These are phyloP conservation scores for Umbelopsis ramanniana DNA, from an alignment of 192 early-diverging fungal genomes.

Conservation along the genomic window DNA sequence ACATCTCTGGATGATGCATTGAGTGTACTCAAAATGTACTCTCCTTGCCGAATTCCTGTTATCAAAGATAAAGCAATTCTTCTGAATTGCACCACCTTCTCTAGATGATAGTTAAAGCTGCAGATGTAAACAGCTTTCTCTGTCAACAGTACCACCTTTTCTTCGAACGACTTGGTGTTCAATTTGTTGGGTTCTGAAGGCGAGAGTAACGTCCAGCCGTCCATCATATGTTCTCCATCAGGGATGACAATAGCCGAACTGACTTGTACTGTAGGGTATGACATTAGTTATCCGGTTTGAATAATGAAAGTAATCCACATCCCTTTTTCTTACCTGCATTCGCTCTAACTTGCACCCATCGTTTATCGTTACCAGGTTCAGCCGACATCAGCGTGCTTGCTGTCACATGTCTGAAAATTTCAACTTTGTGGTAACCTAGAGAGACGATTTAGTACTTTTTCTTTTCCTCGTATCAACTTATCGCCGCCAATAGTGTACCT, in stretches of 20 bases:
- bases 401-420: constrained; percentile 39
- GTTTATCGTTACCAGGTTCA: constrained; percentile 45
- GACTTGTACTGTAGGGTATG: constrained; percentile 42
- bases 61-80: constrained; percentile 62
- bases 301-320: neutral
- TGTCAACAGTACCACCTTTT: constrained; percentile 70
- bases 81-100: constrained; percentile 69
- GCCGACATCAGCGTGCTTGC: constrained; percentile 35
- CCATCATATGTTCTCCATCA: constrained; percentile 60
- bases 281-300: neutral
- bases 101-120: constrained; percentile 67
- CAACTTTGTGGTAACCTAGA: constrained; percentile 41
- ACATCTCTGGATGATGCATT: constrained; percentile 36
- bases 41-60: constrained; percentile 58
- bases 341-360: constrained; percentile 44
- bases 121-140: constrained; percentile 70
- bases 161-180: constrained; percentile 49
- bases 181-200: constrained; percentile 53
- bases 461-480: constrained; percentile 34
- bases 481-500: constrained; percentile 27
- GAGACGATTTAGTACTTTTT: constrained; percentile 23
- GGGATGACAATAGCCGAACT: constrained; percentile 67
- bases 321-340: constrained; percentile 44
- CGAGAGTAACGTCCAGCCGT: constrained; percentile 69
- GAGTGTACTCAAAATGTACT: constrained; percentile 48